Evolutionary conservation across 768 basidiomycete genomes (phyloP).

Genomic region (Artomyces pyxidatus): DNA sequence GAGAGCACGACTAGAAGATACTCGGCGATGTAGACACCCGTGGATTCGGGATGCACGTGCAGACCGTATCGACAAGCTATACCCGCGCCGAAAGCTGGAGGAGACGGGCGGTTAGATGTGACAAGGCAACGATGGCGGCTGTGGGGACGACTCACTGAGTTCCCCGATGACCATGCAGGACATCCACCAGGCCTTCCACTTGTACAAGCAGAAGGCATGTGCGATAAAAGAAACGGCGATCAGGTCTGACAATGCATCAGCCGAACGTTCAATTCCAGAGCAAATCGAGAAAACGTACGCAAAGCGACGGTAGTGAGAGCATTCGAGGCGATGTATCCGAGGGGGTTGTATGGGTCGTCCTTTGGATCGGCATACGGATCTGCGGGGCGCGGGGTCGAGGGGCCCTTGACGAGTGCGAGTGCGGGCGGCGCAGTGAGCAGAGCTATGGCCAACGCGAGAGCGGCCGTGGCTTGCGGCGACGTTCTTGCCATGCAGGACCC

Average conservation of each 20-base stretch:
- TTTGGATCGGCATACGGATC: conserved; percentile 42
- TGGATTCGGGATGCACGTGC: conserved; percentile 44
- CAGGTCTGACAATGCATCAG: conserved; percentile 2
- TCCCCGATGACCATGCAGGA: conserved; percentile 47
- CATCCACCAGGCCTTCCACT: conserved; percentile 16
- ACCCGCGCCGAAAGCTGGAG: conserved; percentile 47
- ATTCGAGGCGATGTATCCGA: conserved; percentile 50
- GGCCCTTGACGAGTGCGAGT: not conserved
- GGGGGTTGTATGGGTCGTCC: conserved; percentile 44
- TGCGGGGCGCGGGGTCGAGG: conserved; percentile 9
- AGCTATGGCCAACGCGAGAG: too few species aligned
- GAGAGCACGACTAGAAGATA: conserved; percentile 56
- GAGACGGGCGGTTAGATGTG: not conserved
- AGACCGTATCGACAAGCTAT: conserved; percentile 49
- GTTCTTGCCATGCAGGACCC: too few species aligned
- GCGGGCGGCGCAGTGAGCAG: too few species aligned
- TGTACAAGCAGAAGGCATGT: conserved; percentile 7
- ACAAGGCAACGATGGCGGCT: not conserved
- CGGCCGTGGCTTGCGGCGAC: too few species aligned
- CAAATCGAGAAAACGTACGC: conserved; percentile 23
- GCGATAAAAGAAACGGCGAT: not conserved
- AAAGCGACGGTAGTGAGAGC: conserved; percentile 42
- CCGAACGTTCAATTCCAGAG: not conserved
- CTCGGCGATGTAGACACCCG: conserved; percentile 44
- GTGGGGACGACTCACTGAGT: conserved; percentile 32